These are phyloP conservation scores for Fusarium tjaetaba DNA, from an alignment of 2,329 filamentous ascomycete genomes.

Conservation along the genomic window DNA sequence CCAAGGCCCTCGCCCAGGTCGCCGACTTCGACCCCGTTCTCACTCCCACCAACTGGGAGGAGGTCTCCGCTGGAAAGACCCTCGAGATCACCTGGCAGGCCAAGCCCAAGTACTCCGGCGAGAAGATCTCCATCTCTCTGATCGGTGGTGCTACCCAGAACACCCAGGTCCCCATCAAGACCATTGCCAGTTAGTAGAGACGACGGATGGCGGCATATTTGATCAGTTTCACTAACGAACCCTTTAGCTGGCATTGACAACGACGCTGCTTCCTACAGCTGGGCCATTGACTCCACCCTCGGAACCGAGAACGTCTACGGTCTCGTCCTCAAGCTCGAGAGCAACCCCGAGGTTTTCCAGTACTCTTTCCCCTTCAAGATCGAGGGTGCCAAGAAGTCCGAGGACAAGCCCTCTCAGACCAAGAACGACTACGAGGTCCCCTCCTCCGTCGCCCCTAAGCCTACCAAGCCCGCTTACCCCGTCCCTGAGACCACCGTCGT, in stretches of 20 bases:
- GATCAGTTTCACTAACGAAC: background rate
- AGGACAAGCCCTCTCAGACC: conserved; percentile 4
- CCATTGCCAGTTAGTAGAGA: conserved; percentile 62
- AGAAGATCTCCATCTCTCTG: conserved; percentile 62
- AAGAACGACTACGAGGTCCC: conserved; percentile 33
- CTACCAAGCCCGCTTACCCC: conserved; percentile 28
- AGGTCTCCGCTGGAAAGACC: conserved; percentile 58
- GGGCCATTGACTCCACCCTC: conserved; percentile 59
- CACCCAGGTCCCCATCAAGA: conserved; percentile 54
- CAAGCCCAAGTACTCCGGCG: conserved; percentile 52
- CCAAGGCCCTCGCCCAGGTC: conserved; percentile 63
- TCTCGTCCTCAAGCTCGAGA: conserved; percentile 63
- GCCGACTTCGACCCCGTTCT: conserved; percentile 65
- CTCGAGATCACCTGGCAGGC: conserved; percentile 63
- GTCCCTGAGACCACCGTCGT: conserved; percentile 40
- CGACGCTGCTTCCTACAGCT: conserved; percentile 57
- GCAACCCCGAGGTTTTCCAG: conserved; percentile 63
- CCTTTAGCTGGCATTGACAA: conserved; percentile 59
- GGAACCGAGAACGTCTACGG: conserved; percentile 64
- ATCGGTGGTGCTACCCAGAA: conserved; percentile 60
- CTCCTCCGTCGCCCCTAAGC: conserved; percentile 41
- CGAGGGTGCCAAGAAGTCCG: conserved; percentile 42
- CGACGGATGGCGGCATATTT: background rate
- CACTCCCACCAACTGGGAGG: conserved; percentile 56
- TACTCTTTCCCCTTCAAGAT: conserved; percentile 72